Base-by-base conservation (phyloP, 2,329 filamentous ascomycete species). In the Trichophyton rubrum region DNA sequence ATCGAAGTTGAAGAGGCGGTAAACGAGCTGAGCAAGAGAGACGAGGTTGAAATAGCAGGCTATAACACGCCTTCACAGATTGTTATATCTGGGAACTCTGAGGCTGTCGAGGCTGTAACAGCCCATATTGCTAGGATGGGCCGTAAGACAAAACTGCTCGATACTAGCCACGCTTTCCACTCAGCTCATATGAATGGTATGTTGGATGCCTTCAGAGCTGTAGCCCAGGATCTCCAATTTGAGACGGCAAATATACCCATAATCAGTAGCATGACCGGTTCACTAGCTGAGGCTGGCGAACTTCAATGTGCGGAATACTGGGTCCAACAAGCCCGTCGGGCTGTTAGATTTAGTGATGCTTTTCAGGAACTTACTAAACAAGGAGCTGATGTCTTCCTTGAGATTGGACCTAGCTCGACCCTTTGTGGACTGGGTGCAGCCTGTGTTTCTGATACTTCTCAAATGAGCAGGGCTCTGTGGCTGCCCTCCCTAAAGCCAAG, bases 101-200 rank as follows among this genome's bases (percentile, higher is more conserved):
- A 56, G 24, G 53, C 53, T 6, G 53, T 56, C 20, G 24, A 35
- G n/a, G 15, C 30, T 30, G 30, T 56, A 13, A 6, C 27, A 56
- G 53, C 24, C 30, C 53, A 56, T 35, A 20, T 56, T 15, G 13
- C 13, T 11, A 35, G 15, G 8, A 11, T 38, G 24, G 53, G 53
- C 11, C 53, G 22, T 27, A 56, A 56, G 15, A 33, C 53, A 3
- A 56, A 56, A 22, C 3, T 56, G 11, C 53, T 56, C 3, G 53
- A 33, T 17, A 56, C 53, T 35, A 56, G 53, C n/a, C 53, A 56
- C 30, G 53, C 53, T 56, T 56, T 56, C 53, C 53, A 56, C 20
- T 56, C 53, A 5, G 30, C 15, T 15, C 38, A 58, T 35, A 58
- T 58, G 56, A n/a, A 58, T 40, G 35, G 35, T 11, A 58, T 58